Percentiles rank a stretch among this genome's conserved stretches.
These are phyloP conservation scores for Epicoccum sorghinum DNA, from an alignment of 2,329 filamentous ascomycete species.

Conservation along the genomic window DNA sequence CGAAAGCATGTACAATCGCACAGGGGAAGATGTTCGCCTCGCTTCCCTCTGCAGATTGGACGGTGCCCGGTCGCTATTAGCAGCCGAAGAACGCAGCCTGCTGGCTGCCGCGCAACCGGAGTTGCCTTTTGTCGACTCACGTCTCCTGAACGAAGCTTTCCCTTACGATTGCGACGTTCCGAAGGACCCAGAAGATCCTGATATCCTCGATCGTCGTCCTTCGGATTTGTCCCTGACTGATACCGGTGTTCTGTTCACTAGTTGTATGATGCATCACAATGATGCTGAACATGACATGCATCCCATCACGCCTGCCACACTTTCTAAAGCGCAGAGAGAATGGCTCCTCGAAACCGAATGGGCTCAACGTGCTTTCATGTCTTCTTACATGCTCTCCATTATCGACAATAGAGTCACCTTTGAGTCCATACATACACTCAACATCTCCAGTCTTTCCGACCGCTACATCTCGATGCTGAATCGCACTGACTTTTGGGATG, in stretches of 20 bases:
- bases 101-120: conserved; percentile 27
- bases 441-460: conserved; percentile 69
- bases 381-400: conserved; percentile 69
- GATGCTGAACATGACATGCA: conserved; percentile 32
- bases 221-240: conserved; percentile 17
- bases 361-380: conserved; percentile 71
- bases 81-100: conserved; percentile 20
- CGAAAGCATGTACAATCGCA: conserved; percentile 24
- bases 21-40: conserved; percentile 31
- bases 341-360: conserved; percentile 72
- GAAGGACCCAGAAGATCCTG: conserved; percentile 31
- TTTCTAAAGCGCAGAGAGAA: conserved; percentile 70
- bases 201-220: conserved; percentile 28
- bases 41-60: conserved; percentile 40
- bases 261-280: conserved; percentile 21
- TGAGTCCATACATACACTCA: conserved; percentile 62
- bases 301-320: conserved; percentile 59
- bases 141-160: conserved; percentile 36
- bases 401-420: conserved; percentile 66
- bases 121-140: conserved; percentile 40
- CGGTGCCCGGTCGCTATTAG: conserved; percentile 19
- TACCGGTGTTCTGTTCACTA: conserved; percentile 45
- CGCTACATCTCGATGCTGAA: conserved; percentile 63
- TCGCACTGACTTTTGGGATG: conserved; percentile 66
- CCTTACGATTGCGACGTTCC: conserved; percentile 20